phyloP scores from a whole-genome alignment of 2,329 filamentous ascomycete genomes.

The Fusarium brachygibbosum region DNA sequence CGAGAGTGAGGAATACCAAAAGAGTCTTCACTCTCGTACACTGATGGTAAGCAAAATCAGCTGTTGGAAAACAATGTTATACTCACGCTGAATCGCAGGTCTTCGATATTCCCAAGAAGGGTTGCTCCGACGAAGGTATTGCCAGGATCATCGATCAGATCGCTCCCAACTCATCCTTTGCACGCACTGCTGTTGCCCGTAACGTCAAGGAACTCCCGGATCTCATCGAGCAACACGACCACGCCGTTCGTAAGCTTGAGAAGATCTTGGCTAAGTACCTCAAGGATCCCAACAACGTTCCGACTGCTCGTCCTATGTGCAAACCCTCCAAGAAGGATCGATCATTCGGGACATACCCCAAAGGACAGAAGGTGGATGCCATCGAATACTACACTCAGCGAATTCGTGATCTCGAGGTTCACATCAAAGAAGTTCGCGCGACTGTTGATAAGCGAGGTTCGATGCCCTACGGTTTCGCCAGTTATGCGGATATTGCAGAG shows the following conservation, averaged over 20 bases:
- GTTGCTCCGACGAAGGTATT: constrained; percentile 87
- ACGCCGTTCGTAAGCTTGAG: constrained; percentile 85
- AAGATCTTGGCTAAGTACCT: constrained; percentile 89
- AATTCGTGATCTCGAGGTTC: constrained; percentile 83
- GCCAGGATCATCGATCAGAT: constrained; percentile 84
- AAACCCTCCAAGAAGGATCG: constrained; percentile 84
- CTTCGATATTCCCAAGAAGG: constrained; percentile 84
- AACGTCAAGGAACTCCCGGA: constrained; percentile 92
- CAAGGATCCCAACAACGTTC: constrained; percentile 85
- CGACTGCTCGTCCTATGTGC: constrained; percentile 81
- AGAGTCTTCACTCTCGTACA: constrained; percentile 82
- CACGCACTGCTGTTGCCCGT: constrained; percentile 84
- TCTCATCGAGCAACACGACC: constrained; percentile 86
- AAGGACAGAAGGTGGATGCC: constrained; percentile 85
- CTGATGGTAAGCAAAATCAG: constrained; percentile 67
- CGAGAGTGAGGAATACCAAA: constrained; percentile 87
- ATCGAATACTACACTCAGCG: constrained; percentile 92
- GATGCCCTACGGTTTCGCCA: constrained; percentile 94
- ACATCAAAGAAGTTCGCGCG: constrained; percentile 86
- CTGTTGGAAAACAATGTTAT: neutral
- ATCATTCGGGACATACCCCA: constrained; percentile 72
- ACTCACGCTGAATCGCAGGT: constrained; percentile 65
- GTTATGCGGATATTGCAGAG: constrained; percentile 88
- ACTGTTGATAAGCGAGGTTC: constrained; percentile 89
- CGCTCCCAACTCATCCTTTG: constrained; percentile 82